These are phyloP conservation scores for Solanum chiquidenum DNA, from an alignment of 257 asterid genomes.

Conservation along the genomic window DNA sequence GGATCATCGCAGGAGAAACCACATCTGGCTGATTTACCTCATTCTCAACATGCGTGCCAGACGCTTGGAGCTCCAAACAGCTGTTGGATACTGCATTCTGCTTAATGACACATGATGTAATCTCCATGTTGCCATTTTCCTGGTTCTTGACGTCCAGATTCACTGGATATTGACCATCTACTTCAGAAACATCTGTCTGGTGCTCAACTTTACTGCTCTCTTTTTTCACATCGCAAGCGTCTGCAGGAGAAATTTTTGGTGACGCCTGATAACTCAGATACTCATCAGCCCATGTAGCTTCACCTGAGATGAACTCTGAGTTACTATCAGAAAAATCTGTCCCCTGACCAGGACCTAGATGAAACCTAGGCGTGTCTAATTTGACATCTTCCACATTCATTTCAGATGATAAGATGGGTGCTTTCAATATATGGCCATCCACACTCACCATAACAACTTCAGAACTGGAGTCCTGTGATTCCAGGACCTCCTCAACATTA, in stretches of 20 bases:
- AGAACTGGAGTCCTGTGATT: constrained; percentile 46
- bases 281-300: constrained; percentile 36
- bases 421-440: constrained; percentile 81
- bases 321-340: constrained; percentile 14
- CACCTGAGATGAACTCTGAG: constrained; percentile 27
- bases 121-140: constrained; percentile 15
- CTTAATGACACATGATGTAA: constrained; percentile 14
- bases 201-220: constrained; percentile 10
- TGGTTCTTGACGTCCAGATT: constrained; percentile 14
- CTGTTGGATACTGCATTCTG: neutral
- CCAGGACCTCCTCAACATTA: constrained; percentile 37
- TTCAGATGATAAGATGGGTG: constrained; percentile 69
- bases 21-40: neutral
- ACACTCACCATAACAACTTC: constrained; percentile 90
- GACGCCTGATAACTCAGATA: constrained; percentile 22
- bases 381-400: constrained; percentile 44
- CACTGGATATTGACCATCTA: constrained; percentile 9
- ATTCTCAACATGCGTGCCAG: neutral
- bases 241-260: constrained; percentile 12
- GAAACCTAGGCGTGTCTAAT: constrained; percentile 53
- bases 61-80: neutral
- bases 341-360: constrained; percentile 64
- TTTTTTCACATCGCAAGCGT: constrained; percentile 5
- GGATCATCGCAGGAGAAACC: constrained; percentile 16
- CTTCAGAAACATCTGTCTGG: constrained; percentile 16